phyloP scores from a whole-genome alignment of 2,329 filamentous ascomycete genomes.

The Penicillium sp. region DNA sequence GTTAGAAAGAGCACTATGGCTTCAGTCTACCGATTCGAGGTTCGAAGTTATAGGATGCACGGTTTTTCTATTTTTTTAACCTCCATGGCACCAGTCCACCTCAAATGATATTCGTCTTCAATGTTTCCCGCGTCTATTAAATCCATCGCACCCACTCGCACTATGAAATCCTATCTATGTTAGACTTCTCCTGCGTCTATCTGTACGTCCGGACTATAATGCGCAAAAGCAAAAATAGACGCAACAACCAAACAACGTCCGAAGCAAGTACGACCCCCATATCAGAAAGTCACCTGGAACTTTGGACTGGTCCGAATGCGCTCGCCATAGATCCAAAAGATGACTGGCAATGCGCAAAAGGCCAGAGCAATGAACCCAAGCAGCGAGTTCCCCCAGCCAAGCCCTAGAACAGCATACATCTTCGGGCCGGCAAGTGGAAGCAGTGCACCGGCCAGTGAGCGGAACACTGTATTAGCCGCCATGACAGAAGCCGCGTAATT shows the following conservation, averaged over 20 bases:
- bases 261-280: neutral
- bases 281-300: conserved; percentile 25
- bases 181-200: neutral
- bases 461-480: conserved; percentile 54
- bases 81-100: neutral
- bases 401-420: conserved; percentile 46
- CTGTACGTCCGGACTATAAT: neutral
- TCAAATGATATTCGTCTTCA: neutral
- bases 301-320: conserved; percentile 30
- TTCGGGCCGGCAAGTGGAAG: conserved; percentile 60
- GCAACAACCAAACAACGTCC: neutral
- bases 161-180: neutral
- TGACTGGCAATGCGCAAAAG: conserved; percentile 42
- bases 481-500: conserved; percentile 49
- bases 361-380: conserved; percentile 55
- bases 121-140: neutral
- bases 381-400: conserved; percentile 53
- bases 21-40: neutral
- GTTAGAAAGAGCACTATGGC: too few relatives aligned
- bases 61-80: neutral
- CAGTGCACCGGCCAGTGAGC: conserved; percentile 56
- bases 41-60: neutral
- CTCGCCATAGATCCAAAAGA: conserved; percentile 37
- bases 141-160: neutral
- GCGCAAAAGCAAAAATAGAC: neutral